Evolutionary conservation across 805 yeast species (phyloP).

Genomic region (Teunomyces cretensis): DNA sequence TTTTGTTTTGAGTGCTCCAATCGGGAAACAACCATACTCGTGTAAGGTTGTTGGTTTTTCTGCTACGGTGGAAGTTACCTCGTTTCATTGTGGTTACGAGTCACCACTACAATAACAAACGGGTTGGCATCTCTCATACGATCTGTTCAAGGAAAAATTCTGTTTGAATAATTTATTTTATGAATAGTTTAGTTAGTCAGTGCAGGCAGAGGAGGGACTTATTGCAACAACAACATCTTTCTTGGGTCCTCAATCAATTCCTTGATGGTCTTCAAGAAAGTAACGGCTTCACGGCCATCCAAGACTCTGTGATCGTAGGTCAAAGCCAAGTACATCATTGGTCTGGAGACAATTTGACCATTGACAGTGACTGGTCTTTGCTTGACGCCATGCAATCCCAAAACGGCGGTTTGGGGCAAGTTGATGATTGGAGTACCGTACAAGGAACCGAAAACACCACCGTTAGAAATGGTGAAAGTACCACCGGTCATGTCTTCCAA

Average conservation of each 20-base stretch:
- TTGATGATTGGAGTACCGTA: slow-evolving; percentile 98
- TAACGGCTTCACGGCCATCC: slow-evolving; percentile 98
- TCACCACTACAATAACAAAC: neutral
- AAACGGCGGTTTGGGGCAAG: slow-evolving; percentile 96
- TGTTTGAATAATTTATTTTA: slow-evolving; percentile 1
- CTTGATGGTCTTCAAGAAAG: slow-evolving; percentile 92
- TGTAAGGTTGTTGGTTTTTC: neutral
- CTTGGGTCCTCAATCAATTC: slow-evolving; percentile 98
- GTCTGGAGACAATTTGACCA: slow-evolving; percentile 94
- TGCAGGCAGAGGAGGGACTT: neutral
- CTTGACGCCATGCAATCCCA: slow-evolving; percentile 96
- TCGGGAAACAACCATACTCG: neutral
- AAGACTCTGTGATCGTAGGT: slow-evolving; percentile 97
- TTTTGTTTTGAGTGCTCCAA: neutral
- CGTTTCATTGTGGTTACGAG: neutral
- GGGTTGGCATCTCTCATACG: too few species aligned
- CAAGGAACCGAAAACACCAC: slow-evolving; percentile 97
- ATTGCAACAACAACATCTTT: slow-evolving; percentile 71
- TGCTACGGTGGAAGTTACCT: too few species aligned
- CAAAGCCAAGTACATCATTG: slow-evolving; percentile 99
- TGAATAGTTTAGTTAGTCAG: neutral
- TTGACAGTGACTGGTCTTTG: slow-evolving; percentile 96
- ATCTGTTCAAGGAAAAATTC: neutral
- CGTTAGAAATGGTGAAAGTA: slow-evolving; percentile 97
- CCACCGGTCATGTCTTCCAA: slow-evolving; percentile 99